Evolutionary conservation across 257 asterid species (phyloP).

Genomic region (Thymus quinquecostatus): DNA sequence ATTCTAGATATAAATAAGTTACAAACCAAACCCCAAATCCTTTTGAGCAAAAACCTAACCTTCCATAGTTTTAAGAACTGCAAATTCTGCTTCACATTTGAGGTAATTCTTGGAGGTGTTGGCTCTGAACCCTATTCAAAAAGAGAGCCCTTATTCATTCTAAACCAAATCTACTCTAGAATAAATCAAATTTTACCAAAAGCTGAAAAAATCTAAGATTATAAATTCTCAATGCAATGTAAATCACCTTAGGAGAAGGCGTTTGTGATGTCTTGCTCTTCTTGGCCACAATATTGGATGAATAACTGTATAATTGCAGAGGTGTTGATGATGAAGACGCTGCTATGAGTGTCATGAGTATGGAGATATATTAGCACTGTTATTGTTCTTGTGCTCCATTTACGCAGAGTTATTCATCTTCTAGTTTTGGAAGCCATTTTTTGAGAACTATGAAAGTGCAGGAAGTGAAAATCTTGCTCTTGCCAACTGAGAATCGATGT

Average conservation of each 20-base stretch:
- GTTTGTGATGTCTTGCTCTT: constrained; percentile 58
- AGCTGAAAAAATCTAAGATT: background rate
- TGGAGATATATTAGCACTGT: constrained; percentile 23
- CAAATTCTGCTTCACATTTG: constrained; percentile 90
- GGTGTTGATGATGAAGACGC: constrained; percentile 37
- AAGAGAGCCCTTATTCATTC: constrained; percentile 28
- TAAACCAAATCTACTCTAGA: constrained; percentile 15
- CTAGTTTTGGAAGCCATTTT: background rate
- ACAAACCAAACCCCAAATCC: constrained; percentile 17
- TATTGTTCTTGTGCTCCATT: constrained; percentile 35
- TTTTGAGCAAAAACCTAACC: constrained; percentile 41
- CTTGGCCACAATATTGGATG: constrained; percentile 67
- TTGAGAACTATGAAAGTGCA: too few species aligned
- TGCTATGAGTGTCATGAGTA: constrained; percentile 63
- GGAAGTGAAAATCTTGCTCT: background rate
- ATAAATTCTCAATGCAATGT: background rate
- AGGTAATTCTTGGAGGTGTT: constrained; percentile 86
- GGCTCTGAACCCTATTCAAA: constrained; percentile 62
- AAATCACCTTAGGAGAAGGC: constrained; percentile 61
- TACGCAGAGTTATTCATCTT: constrained; percentile 24
- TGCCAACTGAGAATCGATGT: background rate
- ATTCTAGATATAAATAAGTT: background rate
- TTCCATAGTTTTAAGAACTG: constrained; percentile 81
- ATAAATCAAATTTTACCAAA: constrained; percentile 7
- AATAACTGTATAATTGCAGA: constrained; percentile 40